Evolutionary conservation across 106 monocot species (phyloP).

Genomic region (Dioscorea zingiberensis): DNA sequence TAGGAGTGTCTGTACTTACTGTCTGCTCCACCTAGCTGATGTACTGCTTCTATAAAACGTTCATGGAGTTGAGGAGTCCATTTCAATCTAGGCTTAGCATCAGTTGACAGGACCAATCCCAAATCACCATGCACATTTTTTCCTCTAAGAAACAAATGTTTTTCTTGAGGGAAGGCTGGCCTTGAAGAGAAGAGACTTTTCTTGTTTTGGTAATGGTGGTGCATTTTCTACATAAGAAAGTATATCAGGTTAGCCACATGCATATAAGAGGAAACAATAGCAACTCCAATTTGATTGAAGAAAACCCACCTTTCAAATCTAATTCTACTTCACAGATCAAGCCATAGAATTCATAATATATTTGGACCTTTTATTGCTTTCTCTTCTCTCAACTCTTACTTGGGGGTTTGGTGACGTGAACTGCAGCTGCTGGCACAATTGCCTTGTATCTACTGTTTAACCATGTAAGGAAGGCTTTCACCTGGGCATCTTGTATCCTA

Average conservation of each 20-base stretch:
- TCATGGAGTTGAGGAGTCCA: slow-evolving; percentile 68
- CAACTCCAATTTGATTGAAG: background rate
- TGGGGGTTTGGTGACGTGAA: slow-evolving; percentile 8
- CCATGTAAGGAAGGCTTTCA: slow-evolving; percentile 1
- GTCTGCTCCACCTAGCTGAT: slow-evolving; percentile 70
- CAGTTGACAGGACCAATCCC: slow-evolving; percentile 80
- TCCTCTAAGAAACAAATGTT: slow-evolving; percentile 37
- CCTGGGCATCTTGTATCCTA: background rate
- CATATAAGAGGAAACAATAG: background rate
- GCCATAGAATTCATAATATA: background rate
- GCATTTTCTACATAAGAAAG: slow-evolving; percentile 37
- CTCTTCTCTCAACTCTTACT: background rate
- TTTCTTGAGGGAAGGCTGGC: slow-evolving; percentile 31
- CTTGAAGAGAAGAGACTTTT: slow-evolving; percentile 36
- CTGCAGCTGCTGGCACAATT: background rate
- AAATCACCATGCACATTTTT: slow-evolving; percentile 30
- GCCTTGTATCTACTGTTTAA: background rate
- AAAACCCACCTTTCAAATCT: background rate
- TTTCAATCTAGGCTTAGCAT: slow-evolving; percentile 62
- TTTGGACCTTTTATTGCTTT: slow-evolving; percentile 1
- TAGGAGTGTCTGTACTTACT: slow-evolving; percentile 35
- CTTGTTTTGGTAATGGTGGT: slow-evolving; percentile 29
- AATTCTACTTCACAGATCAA: background rate
- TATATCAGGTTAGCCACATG: background rate
- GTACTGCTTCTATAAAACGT: slow-evolving; percentile 62